Evolutionary conservation across 2,329 filamentous ascomycete species (phyloP).

Genomic region (Teratosphaeria pseudoeucalypti): DNA sequence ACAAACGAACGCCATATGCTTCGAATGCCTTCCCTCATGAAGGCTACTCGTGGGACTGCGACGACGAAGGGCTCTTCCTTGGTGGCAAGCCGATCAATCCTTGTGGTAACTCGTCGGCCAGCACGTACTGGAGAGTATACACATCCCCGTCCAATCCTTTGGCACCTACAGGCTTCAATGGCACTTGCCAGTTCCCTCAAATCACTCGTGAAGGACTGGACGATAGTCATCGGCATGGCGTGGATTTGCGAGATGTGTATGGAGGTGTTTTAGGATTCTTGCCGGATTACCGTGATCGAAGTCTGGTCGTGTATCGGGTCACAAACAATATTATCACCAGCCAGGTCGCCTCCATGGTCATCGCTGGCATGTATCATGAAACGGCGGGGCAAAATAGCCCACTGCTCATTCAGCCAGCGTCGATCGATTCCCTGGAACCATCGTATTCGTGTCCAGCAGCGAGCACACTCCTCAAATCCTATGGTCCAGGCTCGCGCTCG

Average conservation of each 20-base stretch:
- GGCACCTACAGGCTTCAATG: constrained; percentile 54
- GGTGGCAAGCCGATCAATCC: constrained; percentile 50
- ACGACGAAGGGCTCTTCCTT: constrained; percentile 59
- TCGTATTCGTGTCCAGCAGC: constrained; percentile 55
- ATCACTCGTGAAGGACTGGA: constrained; percentile 62
- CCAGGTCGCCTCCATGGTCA: constrained; percentile 66
- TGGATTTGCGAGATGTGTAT: constrained; percentile 69
- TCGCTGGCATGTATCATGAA: constrained; percentile 56
- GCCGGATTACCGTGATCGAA: constrained; percentile 37
- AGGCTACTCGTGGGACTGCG: constrained; percentile 61
- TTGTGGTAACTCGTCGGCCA: constrained; percentile 39
- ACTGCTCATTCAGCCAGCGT: constrained; percentile 40
- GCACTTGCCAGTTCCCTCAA: constrained; percentile 71
- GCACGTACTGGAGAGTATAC: constrained; percentile 57
- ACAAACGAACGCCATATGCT: constrained; percentile 74
- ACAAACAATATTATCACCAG: constrained; percentile 76
- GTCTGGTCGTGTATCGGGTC: constrained; percentile 55
- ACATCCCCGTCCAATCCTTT: constrained; percentile 57
- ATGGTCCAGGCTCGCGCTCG: constrained; percentile 36
- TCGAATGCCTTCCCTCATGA: constrained; percentile 68
- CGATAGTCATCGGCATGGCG: constrained; percentile 66
- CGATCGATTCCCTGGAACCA: constrained; percentile 64
- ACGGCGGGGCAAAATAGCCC: constrained; percentile 20
- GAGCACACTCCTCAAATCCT: constrained; percentile 32
- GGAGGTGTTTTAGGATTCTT: constrained; percentile 58